Percentiles rank a stretch among this genome's conserved stretches.
Evolutionary conservation across 371 early-diverging fungal species (phyloP).

Genomic region (Catenaria anguillulae): DNA sequence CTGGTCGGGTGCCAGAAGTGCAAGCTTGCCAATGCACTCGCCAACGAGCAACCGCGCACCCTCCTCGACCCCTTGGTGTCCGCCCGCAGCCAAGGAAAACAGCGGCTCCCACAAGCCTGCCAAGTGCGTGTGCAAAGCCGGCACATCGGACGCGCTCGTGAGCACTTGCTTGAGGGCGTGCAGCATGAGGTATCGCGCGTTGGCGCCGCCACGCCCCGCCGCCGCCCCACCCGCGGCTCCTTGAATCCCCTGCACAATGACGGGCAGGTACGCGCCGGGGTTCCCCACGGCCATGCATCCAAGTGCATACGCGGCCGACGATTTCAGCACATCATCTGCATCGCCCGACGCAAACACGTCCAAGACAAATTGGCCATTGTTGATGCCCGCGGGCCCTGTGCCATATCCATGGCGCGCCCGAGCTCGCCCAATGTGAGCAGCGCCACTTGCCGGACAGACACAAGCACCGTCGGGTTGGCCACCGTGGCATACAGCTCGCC

Average conservation of each 20-base stretch:
- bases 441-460: constrained; percentile 28
- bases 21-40: constrained; percentile 71
- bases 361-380: too few species aligned
- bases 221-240: constrained; percentile 14
- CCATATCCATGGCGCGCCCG: constrained; percentile 33
- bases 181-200: constrained; percentile 45
- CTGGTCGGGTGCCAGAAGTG: constrained; percentile 45
- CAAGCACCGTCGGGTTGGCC: constrained; percentile 9
- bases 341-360: too few species aligned
- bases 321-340: constrained; percentile 74
- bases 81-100: neutral
- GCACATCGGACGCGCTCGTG: constrained; percentile 9
- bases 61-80: constrained; percentile 22
- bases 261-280: constrained; percentile 46
- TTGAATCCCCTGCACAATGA: constrained; percentile 48
- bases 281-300: constrained; percentile 61
- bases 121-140: neutral
- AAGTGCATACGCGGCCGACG: constrained; percentile 69
- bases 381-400: too few species aligned
- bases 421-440: constrained; percentile 62
- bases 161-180: constrained; percentile 64
- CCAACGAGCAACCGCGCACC: constrained; percentile 67
- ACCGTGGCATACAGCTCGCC: too few species aligned
- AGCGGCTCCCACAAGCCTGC: neutral
- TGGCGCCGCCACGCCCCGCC: constrained; percentile 23